Evolutionary conservation across 352 stramenopile species (phyloP), one percentile per base, ranked within the genome.

Genomic region (Globisporangium radiosum): DNA sequence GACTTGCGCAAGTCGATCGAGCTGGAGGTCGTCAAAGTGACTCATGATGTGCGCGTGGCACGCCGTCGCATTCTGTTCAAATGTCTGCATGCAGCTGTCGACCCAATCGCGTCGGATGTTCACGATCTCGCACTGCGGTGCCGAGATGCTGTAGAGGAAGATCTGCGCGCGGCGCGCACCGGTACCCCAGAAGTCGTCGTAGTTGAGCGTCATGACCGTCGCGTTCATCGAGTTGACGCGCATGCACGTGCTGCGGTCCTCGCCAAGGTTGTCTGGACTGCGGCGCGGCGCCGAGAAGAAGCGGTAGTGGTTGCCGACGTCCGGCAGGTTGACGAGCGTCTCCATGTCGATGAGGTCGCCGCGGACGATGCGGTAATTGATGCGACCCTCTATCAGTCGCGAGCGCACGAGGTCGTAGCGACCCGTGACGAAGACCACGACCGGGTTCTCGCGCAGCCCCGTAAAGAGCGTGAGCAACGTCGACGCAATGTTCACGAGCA

Each of bases 31-130:
- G 1, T 78, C 63, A 33, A 84, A 88, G 17, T 82, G 68, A 54
- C 79, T 63, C 5, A 84, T 56, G n/a, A 88, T 83, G 52, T 82
- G 72, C n/a, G 66, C 61, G 38, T 86, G 67, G 40, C 74, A 86
- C 5, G 48, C 47, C 2, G 67, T 68, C 3, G 62, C 64, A 52
- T 83, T 79, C 11, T 14, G 45, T 36, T 15, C 37, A 48, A 70
- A 17, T n/a, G 39, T 52, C 11, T 19, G 39, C 19, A 76, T 44
- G 52, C 77, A 87, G 19, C 71, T 64, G n/a, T 72, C 60, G n/a
- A 51, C 3, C 74, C 72, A 83, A 8, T 68, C 57, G 1, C 67
- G 62, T 0, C n/a, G 45, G 25, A 83, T 67, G 52, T 83, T 83
- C 54, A 78, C 62, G 47, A 81, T 13, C 6, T 73, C 60, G 55